These are phyloP conservation scores for Didymella pinodella DNA, from an alignment of 2,329 filamentous ascomycete species.

Conservation along the genomic window DNA sequence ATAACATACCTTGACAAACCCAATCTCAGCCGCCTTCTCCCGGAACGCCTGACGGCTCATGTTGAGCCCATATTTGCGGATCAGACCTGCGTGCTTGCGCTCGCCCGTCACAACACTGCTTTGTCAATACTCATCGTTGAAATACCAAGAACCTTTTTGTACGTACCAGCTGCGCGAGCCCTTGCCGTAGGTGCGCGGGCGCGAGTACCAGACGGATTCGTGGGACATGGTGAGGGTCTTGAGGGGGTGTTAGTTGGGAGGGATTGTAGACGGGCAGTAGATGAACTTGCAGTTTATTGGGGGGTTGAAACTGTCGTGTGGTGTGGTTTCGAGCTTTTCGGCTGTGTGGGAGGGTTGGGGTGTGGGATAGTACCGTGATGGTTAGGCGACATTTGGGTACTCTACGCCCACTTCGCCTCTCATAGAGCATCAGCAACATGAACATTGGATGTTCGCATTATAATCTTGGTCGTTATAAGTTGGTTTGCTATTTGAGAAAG, in stretches of 20 bases:
- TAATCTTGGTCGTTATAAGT: too few species aligned
- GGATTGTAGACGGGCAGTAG: too few species aligned
- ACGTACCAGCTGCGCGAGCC: constrained; percentile 85
- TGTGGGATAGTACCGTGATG: constrained; percentile 1
- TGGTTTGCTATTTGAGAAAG: too few species aligned
- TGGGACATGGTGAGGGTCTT: constrained; percentile 34
- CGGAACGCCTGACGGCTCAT: constrained; percentile 74
- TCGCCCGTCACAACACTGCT: constrained; percentile 38
- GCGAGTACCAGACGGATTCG: constrained; percentile 85
- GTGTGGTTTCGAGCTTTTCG: background rate
- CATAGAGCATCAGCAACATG: too few species aligned
- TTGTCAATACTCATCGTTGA: too few species aligned
- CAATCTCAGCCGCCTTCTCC: constrained; percentile 71
- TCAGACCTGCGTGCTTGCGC: constrained; percentile 76
- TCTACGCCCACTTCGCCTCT: background rate
- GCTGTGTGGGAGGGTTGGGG: background rate
- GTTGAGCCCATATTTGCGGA: constrained; percentile 98
- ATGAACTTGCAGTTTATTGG: background rate
- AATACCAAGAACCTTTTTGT: too few species aligned
- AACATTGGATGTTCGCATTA: too few species aligned
- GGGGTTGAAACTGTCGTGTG: background rate
- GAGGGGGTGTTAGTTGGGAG: too few species aligned
- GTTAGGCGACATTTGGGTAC: background rate
- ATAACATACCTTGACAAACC: constrained; percentile 67
- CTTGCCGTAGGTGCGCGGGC: constrained; percentile 95